Percentiles rank a stretch among this genome's conserved stretches.
These are phyloP conservation scores for Candida orba DNA, from an alignment of 805 yeast genomes.

Conservation along the genomic window DNA sequence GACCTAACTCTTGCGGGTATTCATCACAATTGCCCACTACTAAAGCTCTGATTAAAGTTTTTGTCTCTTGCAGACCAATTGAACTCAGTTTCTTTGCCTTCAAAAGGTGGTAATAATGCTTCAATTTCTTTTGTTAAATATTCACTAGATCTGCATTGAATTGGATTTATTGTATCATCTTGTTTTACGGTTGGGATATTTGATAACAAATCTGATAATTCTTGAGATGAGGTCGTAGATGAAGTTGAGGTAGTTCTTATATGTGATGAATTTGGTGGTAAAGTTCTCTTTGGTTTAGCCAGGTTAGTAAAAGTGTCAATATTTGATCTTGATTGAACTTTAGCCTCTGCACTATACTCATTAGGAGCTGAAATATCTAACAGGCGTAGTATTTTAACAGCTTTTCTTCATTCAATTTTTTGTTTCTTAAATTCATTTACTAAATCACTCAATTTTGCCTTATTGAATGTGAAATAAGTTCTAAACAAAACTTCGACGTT, in stretches of 20 bases:
- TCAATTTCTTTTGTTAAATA: slow-evolving; percentile 24
- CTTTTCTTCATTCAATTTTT: slow-evolving; percentile 15
- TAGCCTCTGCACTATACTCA: slow-evolving; percentile 12
- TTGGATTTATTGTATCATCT: slow-evolving; percentile 13
- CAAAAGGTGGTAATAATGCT: slow-evolving; percentile 36
- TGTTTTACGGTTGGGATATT: slow-evolving; percentile 17
- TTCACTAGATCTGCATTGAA: slow-evolving; percentile 6
- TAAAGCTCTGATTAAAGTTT: slow-evolving; percentile 51
- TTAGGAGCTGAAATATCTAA: slow-evolving; percentile 17
- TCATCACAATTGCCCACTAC: slow-evolving; percentile 50
- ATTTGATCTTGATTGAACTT: slow-evolving; percentile 12
- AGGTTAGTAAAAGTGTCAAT: slow-evolving; percentile 22
- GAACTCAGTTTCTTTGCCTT: slow-evolving; percentile 76
- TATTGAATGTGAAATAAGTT: slow-evolving; percentile 20
- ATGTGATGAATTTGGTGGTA: neutral
- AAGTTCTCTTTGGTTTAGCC: slow-evolving; percentile 6
- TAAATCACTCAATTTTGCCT: slow-evolving; percentile 12
- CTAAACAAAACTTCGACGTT: slow-evolving; percentile 20
- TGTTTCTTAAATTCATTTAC: slow-evolving; percentile 18
- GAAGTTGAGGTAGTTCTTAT: slow-evolving; percentile 3
- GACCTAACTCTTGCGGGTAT: slow-evolving; percentile 31
- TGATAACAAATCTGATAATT: slow-evolving; percentile 9
- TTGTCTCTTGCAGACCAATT: slow-evolving; percentile 80
- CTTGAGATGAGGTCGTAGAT: slow-evolving; percentile 7
- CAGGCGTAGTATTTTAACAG: slow-evolving; percentile 12